Percentiles rank a stretch among this genome's conserved stretches.
Conservation (phyloP, 2,329 filamentous ascomycete species). For the Sarocladium kiliense region DNA sequence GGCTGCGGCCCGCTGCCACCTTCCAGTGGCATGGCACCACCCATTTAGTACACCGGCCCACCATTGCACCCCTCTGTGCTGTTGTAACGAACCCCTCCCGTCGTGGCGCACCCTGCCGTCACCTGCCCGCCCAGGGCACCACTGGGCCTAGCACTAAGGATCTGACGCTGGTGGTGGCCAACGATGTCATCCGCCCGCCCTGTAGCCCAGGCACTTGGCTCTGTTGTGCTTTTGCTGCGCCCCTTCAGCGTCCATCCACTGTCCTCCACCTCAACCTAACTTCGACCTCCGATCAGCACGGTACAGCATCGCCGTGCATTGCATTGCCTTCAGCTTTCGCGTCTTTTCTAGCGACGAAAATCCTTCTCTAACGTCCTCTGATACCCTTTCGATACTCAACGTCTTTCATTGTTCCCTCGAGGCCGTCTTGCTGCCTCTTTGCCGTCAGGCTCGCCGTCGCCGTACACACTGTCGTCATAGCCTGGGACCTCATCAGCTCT, state of each 20-base stretch:
- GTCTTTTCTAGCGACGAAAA: neutral
- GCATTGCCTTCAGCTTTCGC: constrained; percentile 5
- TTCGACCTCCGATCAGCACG: constrained; percentile 3
- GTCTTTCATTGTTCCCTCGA: neutral
- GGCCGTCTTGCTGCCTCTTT: neutral
- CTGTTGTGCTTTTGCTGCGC: constrained; percentile 2
- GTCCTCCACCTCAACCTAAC: neutral
- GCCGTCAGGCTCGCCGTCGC: neutral
- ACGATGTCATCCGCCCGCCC: constrained; percentile 2
- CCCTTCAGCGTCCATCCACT: neutral
- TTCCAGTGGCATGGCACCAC: constrained; percentile 1
- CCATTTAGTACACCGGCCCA: neutral
- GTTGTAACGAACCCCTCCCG: neutral
- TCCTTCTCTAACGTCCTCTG: neutral
- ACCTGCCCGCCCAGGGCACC: too few species aligned
- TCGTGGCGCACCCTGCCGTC: neutral
- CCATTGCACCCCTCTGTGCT: neutral
- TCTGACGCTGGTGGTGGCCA: too few species aligned
- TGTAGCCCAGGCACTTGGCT: constrained; percentile 7
- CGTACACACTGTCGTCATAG: neutral
- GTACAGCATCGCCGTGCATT: constrained; percentile 2
- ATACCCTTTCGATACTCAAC: neutral
- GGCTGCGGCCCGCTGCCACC: constrained; percentile 4
- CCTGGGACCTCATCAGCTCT: neutral
- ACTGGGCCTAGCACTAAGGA: too few species aligned